phyloP scores from a whole-genome alignment of 306 rosid genomes.

The Cyclanthera cordifolia region DNA sequence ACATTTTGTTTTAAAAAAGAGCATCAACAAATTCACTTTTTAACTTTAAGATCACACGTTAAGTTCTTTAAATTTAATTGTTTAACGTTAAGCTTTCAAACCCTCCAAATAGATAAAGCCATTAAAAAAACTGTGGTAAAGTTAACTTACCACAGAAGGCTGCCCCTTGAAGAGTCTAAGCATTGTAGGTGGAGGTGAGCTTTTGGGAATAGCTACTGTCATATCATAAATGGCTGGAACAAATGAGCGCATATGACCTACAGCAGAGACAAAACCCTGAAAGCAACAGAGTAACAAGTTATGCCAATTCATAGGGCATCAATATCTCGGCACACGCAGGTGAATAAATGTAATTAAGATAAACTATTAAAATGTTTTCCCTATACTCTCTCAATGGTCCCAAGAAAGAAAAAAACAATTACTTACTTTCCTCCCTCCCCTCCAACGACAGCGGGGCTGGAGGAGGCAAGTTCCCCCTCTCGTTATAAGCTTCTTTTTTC shows the following conservation, averaged over 20 bases:
- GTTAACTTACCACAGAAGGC: conserved; percentile 63
- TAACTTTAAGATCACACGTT: neutral
- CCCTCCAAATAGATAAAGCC: neutral
- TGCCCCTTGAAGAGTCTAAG: conserved; percentile 71
- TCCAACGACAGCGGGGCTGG: no score
- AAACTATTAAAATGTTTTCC: neutral
- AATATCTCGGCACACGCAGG: neutral
- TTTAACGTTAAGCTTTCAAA: no score
- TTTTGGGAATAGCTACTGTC: conserved; percentile 65
- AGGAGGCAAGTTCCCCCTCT: no score
- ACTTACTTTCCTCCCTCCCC: no score
- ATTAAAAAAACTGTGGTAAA: neutral
- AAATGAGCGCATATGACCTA: conserved; percentile 67
- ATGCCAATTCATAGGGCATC: neutral
- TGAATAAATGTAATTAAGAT: neutral
- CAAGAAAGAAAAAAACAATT: no score
- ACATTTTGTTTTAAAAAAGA: no score
- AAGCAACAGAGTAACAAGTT: neutral
- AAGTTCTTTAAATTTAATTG: neutral
- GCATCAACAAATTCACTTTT: neutral
- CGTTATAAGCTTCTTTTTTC: no score
- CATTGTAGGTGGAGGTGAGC: conserved; percentile 79
- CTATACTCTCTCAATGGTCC: no score
- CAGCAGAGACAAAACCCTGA: conserved; percentile 85
- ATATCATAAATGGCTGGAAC: conserved; percentile 75